Conservation (phyloP, 805 yeast genomes). For the Schwanniomyces yamadae region DNA sequence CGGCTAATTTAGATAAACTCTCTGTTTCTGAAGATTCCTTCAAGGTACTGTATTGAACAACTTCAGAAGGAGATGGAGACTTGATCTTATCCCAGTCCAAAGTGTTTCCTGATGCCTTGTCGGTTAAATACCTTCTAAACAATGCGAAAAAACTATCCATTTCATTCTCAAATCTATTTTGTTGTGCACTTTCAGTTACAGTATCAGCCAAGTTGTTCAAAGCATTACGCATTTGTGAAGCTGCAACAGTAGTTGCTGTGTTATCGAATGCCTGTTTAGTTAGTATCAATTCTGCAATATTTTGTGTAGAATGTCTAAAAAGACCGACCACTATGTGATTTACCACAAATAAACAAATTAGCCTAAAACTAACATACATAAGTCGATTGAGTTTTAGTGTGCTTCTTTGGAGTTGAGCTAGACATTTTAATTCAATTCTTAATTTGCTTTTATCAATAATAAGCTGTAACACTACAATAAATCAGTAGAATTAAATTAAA, state of each 20-base stretch:
- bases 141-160: slow-evolving; percentile 93
- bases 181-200: slow-evolving; percentile 51
- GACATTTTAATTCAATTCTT: slow-evolving; percentile 1
- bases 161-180: slow-evolving; percentile 73
- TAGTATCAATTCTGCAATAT: slow-evolving; percentile 13
- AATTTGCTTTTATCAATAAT: too few species aligned
- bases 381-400: slow-evolving; percentile 68
- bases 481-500: too few species aligned
- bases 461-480: too few species aligned
- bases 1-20: slow-evolving; percentile 82
- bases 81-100: slow-evolving; percentile 94
- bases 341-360: neutral
- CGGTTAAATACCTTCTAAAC: slow-evolving; percentile 87
- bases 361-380: slow-evolving; percentile 43
- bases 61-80: slow-evolving; percentile 88
- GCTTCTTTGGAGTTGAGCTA: slow-evolving; percentile 45
- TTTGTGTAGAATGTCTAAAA: neutral
- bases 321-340: neutral
- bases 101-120: slow-evolving; percentile 81
- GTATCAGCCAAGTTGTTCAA: slow-evolving; percentile 86
- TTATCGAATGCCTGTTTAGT: slow-evolving; percentile 77
- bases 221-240: slow-evolving; percentile 96
- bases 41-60: slow-evolving; percentile 69
- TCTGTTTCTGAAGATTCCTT: slow-evolving; percentile 28
- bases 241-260: slow-evolving; percentile 92